Conservation (phyloP, 2,329 filamentous ascomycete species). For the Acarospora socialis region DNA sequence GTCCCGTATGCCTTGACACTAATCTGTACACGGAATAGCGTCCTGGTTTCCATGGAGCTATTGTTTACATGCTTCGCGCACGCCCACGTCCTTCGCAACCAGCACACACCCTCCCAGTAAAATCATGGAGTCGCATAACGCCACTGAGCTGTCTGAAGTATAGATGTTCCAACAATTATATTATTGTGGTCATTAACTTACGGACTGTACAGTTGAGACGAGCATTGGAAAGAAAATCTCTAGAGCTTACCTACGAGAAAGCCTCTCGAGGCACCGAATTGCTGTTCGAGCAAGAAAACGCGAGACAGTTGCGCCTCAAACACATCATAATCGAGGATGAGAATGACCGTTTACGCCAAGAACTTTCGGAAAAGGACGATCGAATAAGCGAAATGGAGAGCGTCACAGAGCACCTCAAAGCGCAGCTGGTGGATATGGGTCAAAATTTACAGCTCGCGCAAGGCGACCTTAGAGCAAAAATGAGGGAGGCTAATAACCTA, state of each 20-base stretch:
- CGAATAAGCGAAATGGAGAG: constrained; percentile 42
- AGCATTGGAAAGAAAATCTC: constrained; percentile 36
- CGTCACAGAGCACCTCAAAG: constrained; percentile 33
- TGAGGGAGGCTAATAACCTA: constrained; percentile 41
- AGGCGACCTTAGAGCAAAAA: constrained; percentile 36
- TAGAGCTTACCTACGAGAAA: constrained; percentile 58
- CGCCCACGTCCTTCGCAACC: too few species aligned
- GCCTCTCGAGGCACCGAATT: constrained; percentile 50
- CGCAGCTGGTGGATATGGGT: constrained; percentile 24
- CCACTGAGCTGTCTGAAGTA: too few species aligned
- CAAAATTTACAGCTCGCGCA: constrained; percentile 36
- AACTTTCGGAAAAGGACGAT: constrained; percentile 46
- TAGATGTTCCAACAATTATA: too few species aligned
- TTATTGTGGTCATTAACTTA: too few species aligned
- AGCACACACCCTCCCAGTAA: too few species aligned
- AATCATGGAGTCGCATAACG: too few species aligned
- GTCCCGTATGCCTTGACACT: too few species aligned
- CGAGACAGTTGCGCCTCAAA: constrained; percentile 54
- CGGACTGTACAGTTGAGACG: constrained; percentile 28
- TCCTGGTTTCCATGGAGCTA: too few species aligned
- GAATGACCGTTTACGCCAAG: constrained; percentile 51
- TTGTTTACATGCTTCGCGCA: too few species aligned
- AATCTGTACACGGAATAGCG: too few species aligned
- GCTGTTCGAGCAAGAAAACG: constrained; percentile 60
- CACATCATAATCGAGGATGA: constrained; percentile 62